These are phyloP conservation scores for Persicaria maculosa DNA, from an alignment of 148 eudicot genomes.

Conservation along the genomic window DNA sequence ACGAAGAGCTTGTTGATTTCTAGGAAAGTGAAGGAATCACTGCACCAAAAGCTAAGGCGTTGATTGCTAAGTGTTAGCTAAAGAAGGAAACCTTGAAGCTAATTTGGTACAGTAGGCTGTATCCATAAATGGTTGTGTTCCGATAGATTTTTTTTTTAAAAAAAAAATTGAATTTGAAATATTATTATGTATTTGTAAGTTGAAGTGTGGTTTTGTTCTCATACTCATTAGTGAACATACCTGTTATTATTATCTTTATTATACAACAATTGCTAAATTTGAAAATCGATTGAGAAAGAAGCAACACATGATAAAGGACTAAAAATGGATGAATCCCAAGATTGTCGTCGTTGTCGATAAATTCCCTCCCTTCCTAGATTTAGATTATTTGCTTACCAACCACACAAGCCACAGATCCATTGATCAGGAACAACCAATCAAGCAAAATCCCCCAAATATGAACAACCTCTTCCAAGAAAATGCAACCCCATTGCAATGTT, in stretches of 20 bases:
- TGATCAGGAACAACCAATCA: background rate
- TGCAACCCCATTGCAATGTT: slow-evolving; percentile 2
- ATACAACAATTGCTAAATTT: too few relatives aligned
- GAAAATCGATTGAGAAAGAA: too few relatives aligned
- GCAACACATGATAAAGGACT: background rate
- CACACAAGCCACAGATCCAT: background rate
- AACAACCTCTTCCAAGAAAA: background rate
- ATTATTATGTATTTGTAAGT: too few relatives aligned
- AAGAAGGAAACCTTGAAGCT: background rate
- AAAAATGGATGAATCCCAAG: background rate
- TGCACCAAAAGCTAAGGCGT: background rate
- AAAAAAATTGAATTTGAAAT: too few relatives aligned
- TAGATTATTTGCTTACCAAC: background rate
- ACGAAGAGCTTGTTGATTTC: slow-evolving; percentile 2
- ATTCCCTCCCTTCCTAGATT: background rate
- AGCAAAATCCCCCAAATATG: background rate
- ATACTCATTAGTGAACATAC: too few relatives aligned
- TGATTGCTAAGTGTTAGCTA: background rate
- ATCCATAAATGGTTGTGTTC: too few relatives aligned
- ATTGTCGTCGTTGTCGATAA: background rate
- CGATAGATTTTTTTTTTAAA: too few relatives aligned
- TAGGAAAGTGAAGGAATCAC: background rate
- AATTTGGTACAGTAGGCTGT: background rate
- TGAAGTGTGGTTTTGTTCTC: too few relatives aligned
- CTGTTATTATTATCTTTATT: too few relatives aligned